phyloP scores from a whole-genome alignment of 306 rosid genomes.

The Astragalus membranaceus region DNA sequence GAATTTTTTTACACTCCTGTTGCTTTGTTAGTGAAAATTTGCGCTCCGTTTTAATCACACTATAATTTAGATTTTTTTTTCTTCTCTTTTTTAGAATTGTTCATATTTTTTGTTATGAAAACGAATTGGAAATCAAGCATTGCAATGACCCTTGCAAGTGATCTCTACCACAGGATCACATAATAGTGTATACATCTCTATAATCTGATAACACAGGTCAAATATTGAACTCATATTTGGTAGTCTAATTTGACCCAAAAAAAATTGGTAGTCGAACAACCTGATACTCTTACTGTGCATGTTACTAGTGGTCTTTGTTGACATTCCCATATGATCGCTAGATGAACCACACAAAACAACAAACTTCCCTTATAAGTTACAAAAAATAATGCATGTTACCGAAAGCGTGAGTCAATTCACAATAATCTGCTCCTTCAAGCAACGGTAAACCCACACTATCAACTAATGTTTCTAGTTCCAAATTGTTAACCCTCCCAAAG shows the following conservation, averaged over 20 bases:
- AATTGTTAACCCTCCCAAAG: slow-evolving; percentile 27
- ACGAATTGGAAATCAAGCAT: too few species aligned
- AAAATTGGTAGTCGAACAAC: background rate
- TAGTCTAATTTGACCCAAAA: background rate
- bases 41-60: too few species aligned
- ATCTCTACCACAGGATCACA: too few species aligned
- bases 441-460: slow-evolving; percentile 29
- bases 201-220: background rate
- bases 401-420: slow-evolving; percentile 31
- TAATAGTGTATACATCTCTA: background rate
- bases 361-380: slow-evolving; percentile 38
- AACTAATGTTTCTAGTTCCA: slow-evolving; percentile 36
- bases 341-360: slow-evolving; percentile 30
- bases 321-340: slow-evolving; percentile 28
- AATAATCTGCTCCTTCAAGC: slow-evolving; percentile 26
- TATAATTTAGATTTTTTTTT: too few species aligned
- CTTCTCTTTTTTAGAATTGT: too few species aligned
- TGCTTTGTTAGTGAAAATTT: too few species aligned
- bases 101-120: background rate
- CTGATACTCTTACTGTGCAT: slow-evolving; percentile 17
- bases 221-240: background rate
- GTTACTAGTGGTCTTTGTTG: slow-evolving; percentile 30
- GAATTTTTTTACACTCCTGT: too few species aligned
- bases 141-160: too few species aligned
- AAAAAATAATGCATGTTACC: slow-evolving; percentile 55